phyloP scores from a whole-genome alignment of 1,284 basidiomycete species.

The Ganoderma resinaceum region DNA sequence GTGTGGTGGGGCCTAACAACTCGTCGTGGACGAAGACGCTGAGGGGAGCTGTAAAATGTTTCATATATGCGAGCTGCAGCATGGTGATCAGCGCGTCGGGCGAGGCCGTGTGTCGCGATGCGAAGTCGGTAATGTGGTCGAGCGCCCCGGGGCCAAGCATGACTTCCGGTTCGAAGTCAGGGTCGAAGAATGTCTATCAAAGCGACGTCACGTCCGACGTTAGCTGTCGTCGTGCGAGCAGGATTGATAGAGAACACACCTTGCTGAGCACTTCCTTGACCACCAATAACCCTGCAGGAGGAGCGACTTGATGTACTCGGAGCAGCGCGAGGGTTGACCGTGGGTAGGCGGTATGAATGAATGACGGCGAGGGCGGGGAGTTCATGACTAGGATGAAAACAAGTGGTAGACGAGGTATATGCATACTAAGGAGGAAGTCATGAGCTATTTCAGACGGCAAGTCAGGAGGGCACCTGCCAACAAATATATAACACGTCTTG shows the following conservation, averaged over 20 bases:
- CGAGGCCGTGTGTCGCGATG: constrained; percentile 58
- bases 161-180: constrained; percentile 63
- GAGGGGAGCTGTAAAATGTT: constrained; percentile 72
- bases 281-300: constrained; percentile 54
- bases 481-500: constrained; percentile 74
- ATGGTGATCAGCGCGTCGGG: constrained; percentile 61
- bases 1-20: constrained; percentile 26
- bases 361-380: constrained; percentile 60
- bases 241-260: constrained; percentile 41
- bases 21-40: constrained; percentile 51
- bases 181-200: constrained; percentile 68
- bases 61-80: constrained; percentile 68
- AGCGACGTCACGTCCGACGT: background rate
- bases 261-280: constrained; percentile 59
- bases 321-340: constrained; percentile 63
- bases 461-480: constrained; percentile 50
- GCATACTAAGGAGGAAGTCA: constrained; percentile 38
- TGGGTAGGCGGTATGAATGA: constrained; percentile 63
- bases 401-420: constrained; percentile 59
- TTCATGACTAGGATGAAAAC: constrained; percentile 66
- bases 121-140: constrained; percentile 62
- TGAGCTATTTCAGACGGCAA: background rate
- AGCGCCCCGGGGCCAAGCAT: constrained; percentile 65
- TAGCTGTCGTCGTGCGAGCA: background rate
- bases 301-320: constrained; percentile 55